These are phyloP conservation scores for Ophiosphaerella herpotricha DNA, from an alignment of 2,329 filamentous ascomycete genomes.

Conservation along the genomic window DNA sequence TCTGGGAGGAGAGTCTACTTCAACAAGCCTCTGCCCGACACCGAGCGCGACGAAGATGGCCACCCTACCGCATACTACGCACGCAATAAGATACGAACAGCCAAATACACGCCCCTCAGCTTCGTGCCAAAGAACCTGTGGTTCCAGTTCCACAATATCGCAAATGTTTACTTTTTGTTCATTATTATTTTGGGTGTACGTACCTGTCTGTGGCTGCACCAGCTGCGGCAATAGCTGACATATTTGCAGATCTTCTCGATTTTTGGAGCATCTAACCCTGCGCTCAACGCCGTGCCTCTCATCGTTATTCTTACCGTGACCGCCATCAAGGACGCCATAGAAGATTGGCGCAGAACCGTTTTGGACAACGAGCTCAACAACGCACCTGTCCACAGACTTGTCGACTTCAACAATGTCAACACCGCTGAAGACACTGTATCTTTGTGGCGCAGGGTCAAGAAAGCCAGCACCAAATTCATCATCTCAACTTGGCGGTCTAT, in stretches of 20 bases:
- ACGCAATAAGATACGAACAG: slow-evolving; percentile 95
- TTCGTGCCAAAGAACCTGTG: slow-evolving; percentile 97
- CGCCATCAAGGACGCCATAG: slow-evolving; percentile 90
- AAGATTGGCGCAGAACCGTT: slow-evolving; percentile 90
- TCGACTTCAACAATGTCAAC: slow-evolving; percentile 92
- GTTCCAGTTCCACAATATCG: slow-evolving; percentile 98
- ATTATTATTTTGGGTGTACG: slow-evolving; percentile 91
- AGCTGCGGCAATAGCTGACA: slow-evolving; percentile 20
- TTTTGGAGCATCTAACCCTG: slow-evolving; percentile 90
- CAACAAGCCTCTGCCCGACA: slow-evolving; percentile 77
- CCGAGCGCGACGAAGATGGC: slow-evolving; percentile 80
- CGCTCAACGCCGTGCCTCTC: slow-evolving; percentile 84
- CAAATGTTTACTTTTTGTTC: slow-evolving; percentile 98
- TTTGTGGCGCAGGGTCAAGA: slow-evolving; percentile 86
- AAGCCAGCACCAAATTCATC: slow-evolving; percentile 71
- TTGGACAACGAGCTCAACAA: slow-evolving; percentile 96
- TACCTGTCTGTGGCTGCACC: slow-evolving; percentile 27
- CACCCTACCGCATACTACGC: slow-evolving; percentile 71
- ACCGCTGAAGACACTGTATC: slow-evolving; percentile 85
- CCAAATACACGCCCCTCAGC: slow-evolving; percentile 94
- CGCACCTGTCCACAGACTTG: slow-evolving; percentile 85
- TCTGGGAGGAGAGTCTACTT: slow-evolving; percentile 72
- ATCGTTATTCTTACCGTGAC: slow-evolving; percentile 91
- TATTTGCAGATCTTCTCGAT: slow-evolving; percentile 83
- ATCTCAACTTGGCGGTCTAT: slow-evolving; percentile 59